Evolutionary conservation across 2,329 filamentous ascomycete genomes (phyloP).

Genomic region (Calonectria hongkongensis): DNA sequence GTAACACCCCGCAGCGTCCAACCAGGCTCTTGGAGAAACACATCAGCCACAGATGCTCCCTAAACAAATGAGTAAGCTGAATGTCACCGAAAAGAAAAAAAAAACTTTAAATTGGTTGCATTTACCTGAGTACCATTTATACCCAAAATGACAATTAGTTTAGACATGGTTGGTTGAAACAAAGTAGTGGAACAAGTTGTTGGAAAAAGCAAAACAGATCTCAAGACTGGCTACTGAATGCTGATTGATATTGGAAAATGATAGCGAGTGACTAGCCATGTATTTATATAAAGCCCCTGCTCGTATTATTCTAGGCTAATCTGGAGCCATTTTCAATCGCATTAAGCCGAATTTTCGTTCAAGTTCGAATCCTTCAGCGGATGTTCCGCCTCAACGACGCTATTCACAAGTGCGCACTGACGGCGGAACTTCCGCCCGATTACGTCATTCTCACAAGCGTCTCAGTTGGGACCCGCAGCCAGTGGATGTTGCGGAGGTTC

Average conservation of each 20-base stretch:
- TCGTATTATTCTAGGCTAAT: neutral
- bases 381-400: neutral
- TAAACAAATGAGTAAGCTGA: neutral
- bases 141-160: neutral
- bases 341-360: neutral
- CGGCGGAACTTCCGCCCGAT: slow-evolving; percentile 15
- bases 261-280: neutral
- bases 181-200: neutral
- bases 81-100: no score
- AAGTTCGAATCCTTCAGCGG: neutral
- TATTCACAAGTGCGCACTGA: neutral
- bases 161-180: neutral
- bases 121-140: slow-evolving; percentile 12
- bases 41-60: slow-evolving; percentile 10
- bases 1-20: neutral
- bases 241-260: neutral
- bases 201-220: neutral
- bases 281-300: neutral
- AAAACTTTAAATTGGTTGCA: no score
- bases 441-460: neutral
- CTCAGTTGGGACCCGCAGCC: neutral
- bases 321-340: neutral
- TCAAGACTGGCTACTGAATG: neutral
- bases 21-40: neutral
- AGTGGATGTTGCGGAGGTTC: neutral